Conservation (phyloP, 768 basidiomycete genomes). For the Dentipellis fragilis region DNA sequence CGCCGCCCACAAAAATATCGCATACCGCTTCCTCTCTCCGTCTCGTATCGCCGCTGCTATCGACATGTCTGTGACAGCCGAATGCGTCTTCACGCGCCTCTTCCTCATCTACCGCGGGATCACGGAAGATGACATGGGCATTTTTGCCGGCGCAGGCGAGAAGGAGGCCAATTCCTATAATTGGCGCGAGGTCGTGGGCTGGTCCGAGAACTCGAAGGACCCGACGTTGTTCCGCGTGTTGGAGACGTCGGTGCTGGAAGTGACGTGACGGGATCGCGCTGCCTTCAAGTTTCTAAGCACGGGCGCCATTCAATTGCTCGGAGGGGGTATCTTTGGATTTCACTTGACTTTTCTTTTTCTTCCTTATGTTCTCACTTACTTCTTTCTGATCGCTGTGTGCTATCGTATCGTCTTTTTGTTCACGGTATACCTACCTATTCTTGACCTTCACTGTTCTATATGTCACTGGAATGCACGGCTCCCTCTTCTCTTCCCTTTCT, state of each 20-base stretch:
- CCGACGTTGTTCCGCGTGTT: constrained; percentile 63
- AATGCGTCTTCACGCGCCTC: constrained; percentile 74
- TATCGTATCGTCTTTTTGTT: not conserved
- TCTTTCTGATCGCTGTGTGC: not conserved
- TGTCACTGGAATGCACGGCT: not conserved
- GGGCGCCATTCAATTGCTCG: not conserved
- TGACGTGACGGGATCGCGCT: constrained; percentile 29
- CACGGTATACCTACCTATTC: not conserved
- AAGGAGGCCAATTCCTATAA: constrained; percentile 77
- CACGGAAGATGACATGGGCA: constrained; percentile 65
- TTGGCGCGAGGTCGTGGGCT: constrained; percentile 74
- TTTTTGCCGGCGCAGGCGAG: constrained; percentile 72
- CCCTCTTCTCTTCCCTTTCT: not conserved
- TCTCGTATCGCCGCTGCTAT: constrained; percentile 76
- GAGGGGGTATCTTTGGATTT: not conserved
- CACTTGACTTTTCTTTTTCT: not conserved
- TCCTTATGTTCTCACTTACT: not conserved
- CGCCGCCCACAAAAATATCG: constrained; percentile 73
- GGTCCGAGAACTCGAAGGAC: constrained; percentile 77
- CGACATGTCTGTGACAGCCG: constrained; percentile 75
- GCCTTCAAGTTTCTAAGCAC: not conserved
- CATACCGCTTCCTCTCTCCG: constrained; percentile 80
- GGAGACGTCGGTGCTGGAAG: constrained; percentile 72
- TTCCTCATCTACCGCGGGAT: constrained; percentile 84
- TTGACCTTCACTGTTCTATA: not conserved